A percentile compares a stretch with the other conserved stretches of the same genome.
phyloP scores from a whole-genome alignment of 2,329 filamentous ascomycete species.

The Grosmannia penicillata region DNA sequence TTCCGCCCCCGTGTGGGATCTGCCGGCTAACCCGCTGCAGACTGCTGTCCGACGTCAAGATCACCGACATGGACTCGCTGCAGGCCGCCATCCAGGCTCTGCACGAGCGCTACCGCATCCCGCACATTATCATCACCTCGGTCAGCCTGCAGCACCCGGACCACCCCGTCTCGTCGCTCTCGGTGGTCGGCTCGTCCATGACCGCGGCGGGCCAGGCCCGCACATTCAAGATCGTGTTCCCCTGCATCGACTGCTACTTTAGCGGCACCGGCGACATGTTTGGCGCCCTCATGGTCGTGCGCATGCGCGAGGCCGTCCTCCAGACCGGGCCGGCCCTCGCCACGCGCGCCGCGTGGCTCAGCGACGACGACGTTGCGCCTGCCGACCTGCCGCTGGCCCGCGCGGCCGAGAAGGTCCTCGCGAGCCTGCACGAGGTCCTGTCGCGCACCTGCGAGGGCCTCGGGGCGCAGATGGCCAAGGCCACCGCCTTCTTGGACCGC shows the following conservation, averaged over 20 bases:
- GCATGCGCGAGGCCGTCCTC: constrained; percentile 67
- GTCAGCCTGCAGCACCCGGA: constrained; percentile 50
- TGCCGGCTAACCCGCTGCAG: constrained; percentile 25
- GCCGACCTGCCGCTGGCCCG: constrained; percentile 67
- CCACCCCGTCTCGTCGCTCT: constrained; percentile 38
- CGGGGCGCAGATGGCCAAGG: constrained; percentile 30
- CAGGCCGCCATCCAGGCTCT: constrained; percentile 60
- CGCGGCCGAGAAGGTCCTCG: constrained; percentile 74
- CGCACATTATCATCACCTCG: constrained; percentile 87
- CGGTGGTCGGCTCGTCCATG: constrained; percentile 65
- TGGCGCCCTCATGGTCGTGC: constrained; percentile 74
- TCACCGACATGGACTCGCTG: constrained; percentile 59
- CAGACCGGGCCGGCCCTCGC: constrained; percentile 23
- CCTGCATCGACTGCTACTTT: constrained; percentile 84
- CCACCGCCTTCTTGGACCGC: constrained; percentile 15
- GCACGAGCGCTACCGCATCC: constrained; percentile 61
- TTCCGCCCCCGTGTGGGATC: not conserved
- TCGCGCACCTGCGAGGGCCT: constrained; percentile 52
- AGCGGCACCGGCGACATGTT: constrained; percentile 98
- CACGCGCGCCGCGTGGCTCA: constrained; percentile 54
- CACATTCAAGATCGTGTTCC: constrained; percentile 80
- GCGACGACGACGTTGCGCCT: constrained; percentile 53
- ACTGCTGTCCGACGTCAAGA: constrained; percentile 70
- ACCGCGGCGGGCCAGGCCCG: constrained; percentile 49
- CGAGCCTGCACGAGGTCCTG: constrained; percentile 82